These are phyloP conservation scores for Fomitopsis pulvina DNA, from an alignment of 768 basidiomycete species.

Conservation along the genomic window DNA sequence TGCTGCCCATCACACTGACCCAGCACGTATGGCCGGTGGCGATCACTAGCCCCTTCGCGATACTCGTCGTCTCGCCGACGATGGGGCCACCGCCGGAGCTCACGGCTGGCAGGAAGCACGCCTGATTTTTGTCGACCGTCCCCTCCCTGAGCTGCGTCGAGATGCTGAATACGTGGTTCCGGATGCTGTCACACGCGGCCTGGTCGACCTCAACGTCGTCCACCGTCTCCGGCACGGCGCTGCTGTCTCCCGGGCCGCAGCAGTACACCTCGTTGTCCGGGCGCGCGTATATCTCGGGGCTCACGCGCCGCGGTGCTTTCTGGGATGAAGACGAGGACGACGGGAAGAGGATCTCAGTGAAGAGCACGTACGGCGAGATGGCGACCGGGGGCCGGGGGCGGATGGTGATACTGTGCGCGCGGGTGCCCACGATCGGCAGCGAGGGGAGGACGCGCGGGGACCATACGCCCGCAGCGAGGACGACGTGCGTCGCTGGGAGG, in stretches of 20 bases:
- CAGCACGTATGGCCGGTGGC: conserved; percentile 79
- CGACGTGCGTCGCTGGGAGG: conserved; percentile 59
- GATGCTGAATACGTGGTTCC: conserved; percentile 52
- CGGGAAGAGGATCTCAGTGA: conserved; percentile 62
- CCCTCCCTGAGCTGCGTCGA: conserved; percentile 52
- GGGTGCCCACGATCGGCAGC: conserved; percentile 55
- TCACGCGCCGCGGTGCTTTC: conserved; percentile 21
- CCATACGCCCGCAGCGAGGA: conserved; percentile 88
- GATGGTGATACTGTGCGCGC: conserved; percentile 71
- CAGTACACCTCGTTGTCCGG: conserved; percentile 66
- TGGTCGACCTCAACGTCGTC: conserved; percentile 63
- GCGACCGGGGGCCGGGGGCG: conserved; percentile 35
- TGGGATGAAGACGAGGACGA: conserved; percentile 4
- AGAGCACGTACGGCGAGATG: conserved; percentile 74
- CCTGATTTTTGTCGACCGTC: conserved; percentile 48
- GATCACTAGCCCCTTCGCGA: conserved; percentile 60
- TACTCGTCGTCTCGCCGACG: conserved; percentile 50
- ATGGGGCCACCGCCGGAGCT: conserved; percentile 58
- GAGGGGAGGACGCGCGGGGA: conserved; percentile 51
- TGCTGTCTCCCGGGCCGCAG: conserved; percentile 75
- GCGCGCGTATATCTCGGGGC: conserved; percentile 69
- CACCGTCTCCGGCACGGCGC: conserved; percentile 58
- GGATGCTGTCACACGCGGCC: conserved; percentile 48
- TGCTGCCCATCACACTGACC: conserved; percentile 34
- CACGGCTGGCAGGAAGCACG: conserved; percentile 74